phyloP scores from a whole-genome alignment of 352 stramenopile genomes.

The Pythium phragmitis region DNA sequence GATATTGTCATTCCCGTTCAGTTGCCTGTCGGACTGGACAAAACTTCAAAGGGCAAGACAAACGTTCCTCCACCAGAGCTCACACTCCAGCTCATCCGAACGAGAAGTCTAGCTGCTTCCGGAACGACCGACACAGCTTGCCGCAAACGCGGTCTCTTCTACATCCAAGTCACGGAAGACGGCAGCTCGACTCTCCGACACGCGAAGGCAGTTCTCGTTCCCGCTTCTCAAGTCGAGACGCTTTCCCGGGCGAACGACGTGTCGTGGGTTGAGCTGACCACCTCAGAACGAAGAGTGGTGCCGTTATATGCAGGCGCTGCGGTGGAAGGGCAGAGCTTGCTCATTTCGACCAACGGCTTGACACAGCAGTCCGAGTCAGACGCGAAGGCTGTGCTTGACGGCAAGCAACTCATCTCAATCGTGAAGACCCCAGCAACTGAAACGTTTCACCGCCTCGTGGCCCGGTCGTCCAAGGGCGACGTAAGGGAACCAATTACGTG shows the following conservation, averaged over 20 bases:
- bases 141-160: slow-evolving; percentile 6
- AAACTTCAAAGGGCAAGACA: slow-evolving; percentile 7
- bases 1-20: slow-evolving; percentile 19
- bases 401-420: slow-evolving; percentile 1
- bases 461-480: neutral
- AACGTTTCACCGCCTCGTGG: slow-evolving; percentile 16
- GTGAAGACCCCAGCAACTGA: slow-evolving; percentile 5
- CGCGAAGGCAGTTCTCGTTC: slow-evolving; percentile 1
- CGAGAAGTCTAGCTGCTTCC: neutral
- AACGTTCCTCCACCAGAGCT: neutral
- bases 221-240: neutral
- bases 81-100: slow-evolving; percentile 6
- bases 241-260: neutral
- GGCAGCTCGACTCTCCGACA: neutral
- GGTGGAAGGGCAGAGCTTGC: neutral
- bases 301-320: neutral
- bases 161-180: neutral
- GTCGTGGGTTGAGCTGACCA: slow-evolving; percentile 5
- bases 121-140: neutral
- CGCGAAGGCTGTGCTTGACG: slow-evolving; percentile 3
- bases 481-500: neutral
- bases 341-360: neutral
- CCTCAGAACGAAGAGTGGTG: slow-evolving; percentile 10
- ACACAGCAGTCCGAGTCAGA: neutral
- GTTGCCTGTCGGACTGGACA: neutral